phyloP scores from a whole-genome alignment of 192 early-diverging fungal genomes.

The Paraglomus occultum region DNA sequence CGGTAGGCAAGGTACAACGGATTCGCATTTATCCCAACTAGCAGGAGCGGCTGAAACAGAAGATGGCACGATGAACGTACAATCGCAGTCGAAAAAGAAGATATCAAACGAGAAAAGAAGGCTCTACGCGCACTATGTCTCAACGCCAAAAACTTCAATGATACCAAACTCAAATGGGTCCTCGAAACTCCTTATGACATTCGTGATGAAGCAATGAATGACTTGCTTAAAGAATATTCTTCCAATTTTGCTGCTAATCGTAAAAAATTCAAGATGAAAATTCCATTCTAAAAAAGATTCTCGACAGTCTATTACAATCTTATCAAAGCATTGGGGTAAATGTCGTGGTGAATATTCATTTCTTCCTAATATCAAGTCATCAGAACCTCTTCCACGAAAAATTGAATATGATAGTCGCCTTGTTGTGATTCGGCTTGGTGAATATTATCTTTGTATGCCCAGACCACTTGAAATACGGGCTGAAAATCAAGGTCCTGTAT shows the following conservation, averaged over 20 bases:
- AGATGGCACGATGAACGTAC: background rate
- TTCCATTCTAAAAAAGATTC: slow-evolving; percentile 5
- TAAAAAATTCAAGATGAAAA: background rate
- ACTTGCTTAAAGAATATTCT: slow-evolving; percentile 11
- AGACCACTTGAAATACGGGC: no score
- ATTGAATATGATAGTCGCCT: no score
- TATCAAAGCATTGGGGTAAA: background rate
- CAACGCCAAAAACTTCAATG: slow-evolving; percentile 18
- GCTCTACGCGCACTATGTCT: no score
- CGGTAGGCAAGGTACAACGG: slow-evolving; percentile 1
- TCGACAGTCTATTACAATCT: slow-evolving; percentile 11
- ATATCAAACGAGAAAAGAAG: slow-evolving; percentile 5
- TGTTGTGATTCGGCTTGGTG: no score
- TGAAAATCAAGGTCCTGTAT: no score
- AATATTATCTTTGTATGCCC: no score
- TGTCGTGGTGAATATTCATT: background rate
- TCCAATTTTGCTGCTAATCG: slow-evolving; percentile 7
- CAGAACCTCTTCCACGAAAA: no score
- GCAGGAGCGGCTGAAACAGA: no score
- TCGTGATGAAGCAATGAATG: slow-evolving; percentile 16
- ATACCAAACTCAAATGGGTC: background rate
- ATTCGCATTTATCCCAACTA: no score
- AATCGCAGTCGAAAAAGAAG: slow-evolving; percentile 18
- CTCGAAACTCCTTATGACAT: slow-evolving; percentile 6
- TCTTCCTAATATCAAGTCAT: no score